These are phyloP conservation scores for Termitomyces sp. DNA, from an alignment of 768 basidiomycete genomes.

Conservation along the genomic window DNA sequence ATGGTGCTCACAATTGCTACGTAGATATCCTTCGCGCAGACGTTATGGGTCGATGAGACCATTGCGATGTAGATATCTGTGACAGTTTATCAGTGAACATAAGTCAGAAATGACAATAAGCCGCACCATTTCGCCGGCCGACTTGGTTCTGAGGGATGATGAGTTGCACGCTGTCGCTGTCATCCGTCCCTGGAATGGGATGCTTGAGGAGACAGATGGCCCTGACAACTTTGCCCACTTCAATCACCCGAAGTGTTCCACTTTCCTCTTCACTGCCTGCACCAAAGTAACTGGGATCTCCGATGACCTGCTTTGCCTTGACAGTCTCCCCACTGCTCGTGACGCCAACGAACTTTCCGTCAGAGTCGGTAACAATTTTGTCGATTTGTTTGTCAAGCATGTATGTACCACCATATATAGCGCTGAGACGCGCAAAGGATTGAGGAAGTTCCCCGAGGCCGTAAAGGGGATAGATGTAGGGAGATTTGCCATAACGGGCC, in stretches of 20 bases:
- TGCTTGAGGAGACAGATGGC: conserved; percentile 99
- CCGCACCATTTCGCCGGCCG: conserved; percentile 82
- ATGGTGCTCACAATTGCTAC: conserved; percentile 98
- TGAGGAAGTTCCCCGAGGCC: conserved; percentile 99
- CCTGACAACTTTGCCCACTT: conserved; percentile 91
- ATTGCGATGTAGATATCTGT: conserved; percentile 98
- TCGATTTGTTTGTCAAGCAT: conserved; percentile 98
- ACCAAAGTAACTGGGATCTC: conserved; percentile 96
- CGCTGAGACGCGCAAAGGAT: conserved; percentile 95
- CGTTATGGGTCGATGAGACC: conserved; percentile 96
- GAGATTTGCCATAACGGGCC: conserved; percentile 99
- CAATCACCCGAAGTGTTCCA: conserved; percentile 85
- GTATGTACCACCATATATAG: conserved; percentile 99
- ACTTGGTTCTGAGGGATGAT: conserved; percentile 99
- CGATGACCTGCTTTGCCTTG: conserved; percentile 96
- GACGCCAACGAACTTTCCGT: conserved; percentile 93
- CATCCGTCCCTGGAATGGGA: conserved; percentile 96
- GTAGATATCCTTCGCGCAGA: conserved; percentile 93
- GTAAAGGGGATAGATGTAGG: conserved; percentile 99
- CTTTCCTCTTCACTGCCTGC: conserved; percentile 60
- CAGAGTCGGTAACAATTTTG: conserved; percentile 80
- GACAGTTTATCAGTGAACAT: conserved; percentile 6
- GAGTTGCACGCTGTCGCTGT: conserved; percentile 93
- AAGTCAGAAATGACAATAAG: background rate
- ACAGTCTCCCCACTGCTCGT: conserved; percentile 87